Evolutionary conservation across 2,329 filamentous ascomycete species (phyloP).

Genomic region (Dothideomycetes sp.): DNA sequence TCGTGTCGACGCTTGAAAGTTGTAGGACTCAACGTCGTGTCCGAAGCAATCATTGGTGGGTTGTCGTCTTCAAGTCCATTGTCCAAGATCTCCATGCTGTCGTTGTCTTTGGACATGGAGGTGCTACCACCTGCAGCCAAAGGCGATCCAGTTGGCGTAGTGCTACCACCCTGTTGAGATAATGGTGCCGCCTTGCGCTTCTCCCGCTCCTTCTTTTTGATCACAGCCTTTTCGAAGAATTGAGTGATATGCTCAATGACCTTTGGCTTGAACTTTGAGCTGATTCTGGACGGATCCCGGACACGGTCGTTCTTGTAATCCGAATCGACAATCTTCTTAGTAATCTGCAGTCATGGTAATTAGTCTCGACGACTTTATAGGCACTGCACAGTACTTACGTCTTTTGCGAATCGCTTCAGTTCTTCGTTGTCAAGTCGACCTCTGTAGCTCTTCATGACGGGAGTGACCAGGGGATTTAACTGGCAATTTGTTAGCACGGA

Average conservation of each 20-base stretch:
- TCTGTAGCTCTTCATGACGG: constrained; percentile 77
- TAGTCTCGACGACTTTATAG: constrained; percentile 33
- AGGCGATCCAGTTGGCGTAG: constrained; percentile 19
- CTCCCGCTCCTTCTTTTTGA: constrained; percentile 61
- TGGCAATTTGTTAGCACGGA: constrained; percentile 24
- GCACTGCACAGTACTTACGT: constrained; percentile 30
- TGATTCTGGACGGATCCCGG: constrained; percentile 61
- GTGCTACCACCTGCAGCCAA: constrained; percentile 12
- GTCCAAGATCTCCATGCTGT: constrained; percentile 14
- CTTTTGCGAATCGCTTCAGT: constrained; percentile 53
- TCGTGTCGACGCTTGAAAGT: constrained; percentile 17
- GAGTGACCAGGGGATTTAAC: constrained; percentile 76
- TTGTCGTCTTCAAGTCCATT: constrained; percentile 12
- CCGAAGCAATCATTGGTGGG: no score
- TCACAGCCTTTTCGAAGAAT: constrained; percentile 76
- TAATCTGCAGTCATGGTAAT: constrained; percentile 36
- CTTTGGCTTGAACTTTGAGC: constrained; percentile 63
- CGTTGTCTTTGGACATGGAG: constrained; percentile 13
- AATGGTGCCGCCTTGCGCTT: constrained; percentile 40
- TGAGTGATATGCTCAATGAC: constrained; percentile 75
- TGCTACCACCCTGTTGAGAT: constrained; percentile 13
- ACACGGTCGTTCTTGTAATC: constrained; percentile 90
- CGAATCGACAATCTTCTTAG: constrained; percentile 80
- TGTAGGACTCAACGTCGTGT: constrained; percentile 9
- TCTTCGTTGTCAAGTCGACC: constrained; percentile 77